These are phyloP conservation scores for Suhomyces vadensis DNA, from an alignment of 805 yeast species.

Conservation along the genomic window DNA sequence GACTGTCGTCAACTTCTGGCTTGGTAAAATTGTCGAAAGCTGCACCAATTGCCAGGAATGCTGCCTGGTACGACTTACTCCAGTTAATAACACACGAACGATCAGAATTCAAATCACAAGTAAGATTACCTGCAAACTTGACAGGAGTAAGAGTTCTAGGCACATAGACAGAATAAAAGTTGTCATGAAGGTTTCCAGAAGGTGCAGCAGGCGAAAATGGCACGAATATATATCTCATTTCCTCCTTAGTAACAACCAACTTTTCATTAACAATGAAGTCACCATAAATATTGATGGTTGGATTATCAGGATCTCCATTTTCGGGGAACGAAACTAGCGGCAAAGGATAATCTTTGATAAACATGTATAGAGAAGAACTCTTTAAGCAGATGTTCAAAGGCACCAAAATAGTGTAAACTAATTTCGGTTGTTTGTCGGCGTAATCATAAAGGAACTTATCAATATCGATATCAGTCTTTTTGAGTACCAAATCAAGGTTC, in stretches of 20 bases:
- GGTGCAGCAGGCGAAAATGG: slow-evolving; percentile 58
- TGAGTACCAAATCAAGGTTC: slow-evolving; percentile 31
- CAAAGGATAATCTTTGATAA: slow-evolving; percentile 55
- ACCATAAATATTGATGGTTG: slow-evolving; percentile 34
- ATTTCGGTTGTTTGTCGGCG: slow-evolving; percentile 54
- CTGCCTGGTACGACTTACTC: slow-evolving; percentile 66
- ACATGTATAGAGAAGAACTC: slow-evolving; percentile 45
- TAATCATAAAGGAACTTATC: slow-evolving; percentile 36
- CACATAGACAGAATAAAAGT: slow-evolving; percentile 56
- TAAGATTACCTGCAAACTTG: slow-evolving; percentile 53
- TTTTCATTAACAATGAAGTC: slow-evolving; percentile 62
- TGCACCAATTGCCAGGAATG: slow-evolving; percentile 49
- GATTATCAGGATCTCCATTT: slow-evolving; percentile 22
- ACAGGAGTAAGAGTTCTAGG: slow-evolving; percentile 66
- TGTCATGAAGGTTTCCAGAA: slow-evolving; percentile 38
- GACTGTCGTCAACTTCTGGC: slow-evolving; percentile 46
- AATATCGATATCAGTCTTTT: slow-evolving; percentile 33
- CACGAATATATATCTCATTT: slow-evolving; percentile 52
- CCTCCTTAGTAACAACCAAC: slow-evolving; percentile 42
- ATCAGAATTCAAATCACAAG: slow-evolving; percentile 45
- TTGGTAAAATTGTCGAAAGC: slow-evolving; percentile 48
- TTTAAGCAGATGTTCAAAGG: slow-evolving; percentile 50
- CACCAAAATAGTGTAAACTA: slow-evolving; percentile 54
- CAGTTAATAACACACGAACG: slow-evolving; percentile 57
- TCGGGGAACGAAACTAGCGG: slow-evolving; percentile 56